Conservation (phyloP, 768 basidiomycete genomes). For the Clathrus columnatus region DNA sequence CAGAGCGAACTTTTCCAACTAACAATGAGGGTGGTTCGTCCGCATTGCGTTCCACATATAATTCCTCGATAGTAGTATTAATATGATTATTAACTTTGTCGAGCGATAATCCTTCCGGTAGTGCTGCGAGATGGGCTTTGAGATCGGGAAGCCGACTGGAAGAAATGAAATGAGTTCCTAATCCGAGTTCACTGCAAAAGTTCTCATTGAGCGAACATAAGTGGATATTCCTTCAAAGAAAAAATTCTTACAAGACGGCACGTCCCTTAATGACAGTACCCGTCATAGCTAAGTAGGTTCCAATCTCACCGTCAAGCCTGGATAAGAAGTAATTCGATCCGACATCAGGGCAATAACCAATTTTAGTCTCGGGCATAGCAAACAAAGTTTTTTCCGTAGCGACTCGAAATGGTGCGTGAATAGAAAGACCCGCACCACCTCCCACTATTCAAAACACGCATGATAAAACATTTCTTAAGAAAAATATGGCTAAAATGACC, state of each 20-base stretch:
- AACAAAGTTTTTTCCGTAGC: constrained; percentile 89
- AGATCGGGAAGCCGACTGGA: constrained; percentile 66
- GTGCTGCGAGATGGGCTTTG: constrained; percentile 52
- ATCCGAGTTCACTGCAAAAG: constrained; percentile 65
- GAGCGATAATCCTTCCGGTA: constrained; percentile 26
- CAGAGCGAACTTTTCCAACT: constrained; percentile 55
- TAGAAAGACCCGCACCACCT: constrained; percentile 84
- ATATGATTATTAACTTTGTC: constrained; percentile 36
- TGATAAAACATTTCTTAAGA: constrained; percentile 12
- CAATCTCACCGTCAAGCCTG: constrained; percentile 82
- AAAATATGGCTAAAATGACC: too few relatives aligned
- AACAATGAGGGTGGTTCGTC: constrained; percentile 44
- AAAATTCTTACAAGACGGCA: constrained; percentile 67
- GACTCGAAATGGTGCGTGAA: constrained; percentile 80
- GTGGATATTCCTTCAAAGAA: not conserved
- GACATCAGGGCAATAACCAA: constrained; percentile 87
- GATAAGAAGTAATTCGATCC: constrained; percentile 87
- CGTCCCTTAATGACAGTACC: constrained; percentile 64
- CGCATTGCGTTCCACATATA: constrained; percentile 46
- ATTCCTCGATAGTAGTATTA: constrained; percentile 63
- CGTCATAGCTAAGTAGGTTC: constrained; percentile 90
- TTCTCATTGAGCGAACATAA: not conserved
- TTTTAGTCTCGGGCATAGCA: constrained; percentile 96
- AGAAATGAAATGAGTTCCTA: constrained; percentile 90
- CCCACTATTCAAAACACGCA: constrained; percentile 64